Evolutionary conservation across 805 yeast species (phyloP), one percentile per base, ranked within the genome.

Genomic region (Hanseniaspora singularis): DNA sequence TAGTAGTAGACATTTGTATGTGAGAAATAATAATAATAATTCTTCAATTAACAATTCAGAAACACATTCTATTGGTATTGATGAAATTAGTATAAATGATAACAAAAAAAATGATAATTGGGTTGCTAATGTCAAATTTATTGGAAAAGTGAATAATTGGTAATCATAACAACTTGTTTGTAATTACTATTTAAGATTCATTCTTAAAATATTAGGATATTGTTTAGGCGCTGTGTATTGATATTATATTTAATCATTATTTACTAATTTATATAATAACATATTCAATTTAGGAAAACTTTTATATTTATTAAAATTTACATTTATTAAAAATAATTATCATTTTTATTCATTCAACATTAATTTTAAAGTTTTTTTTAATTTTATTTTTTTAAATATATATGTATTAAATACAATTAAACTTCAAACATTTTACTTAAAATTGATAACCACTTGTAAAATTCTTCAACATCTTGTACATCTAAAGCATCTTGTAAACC

Each of bases 401-500:
- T 11, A 10, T 15, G 31, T 10, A 14, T 27, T 7, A 26, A 18
- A 3, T 5, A 26, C 7, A 26, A 26, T 19, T 27, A 26, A n/a
- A 14, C 18, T n/a, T 22, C 4, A 28, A 46, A 46, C 52, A 49
- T 43, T 12, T 43, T 22, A 15, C 44, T 34, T 16, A 59, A 40
- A 8, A 56, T 51, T 12, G 51, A 49, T 18, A 61, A 28, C 67
- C 66, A 63, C 23, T 55, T 50, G 12, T 60, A 56, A 38, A 65
- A 64, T 1, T 60, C 62, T 2, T 56, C 54, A n/a, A 63, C 58
- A 47, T 69, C 66, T 0, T 52, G 40, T 53, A 73, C 78, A 52
- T 74, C 79, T 18, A 74, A 54, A 0, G 76, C 72, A 57, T 74
- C 80, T 24, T 64, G 63, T 37, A 74, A 57, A 1, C 74, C 77